These are phyloP conservation scores for Puccinia horiana DNA, from an alignment of 1,284 basidiomycete genomes.

Conservation along the genomic window DNA sequence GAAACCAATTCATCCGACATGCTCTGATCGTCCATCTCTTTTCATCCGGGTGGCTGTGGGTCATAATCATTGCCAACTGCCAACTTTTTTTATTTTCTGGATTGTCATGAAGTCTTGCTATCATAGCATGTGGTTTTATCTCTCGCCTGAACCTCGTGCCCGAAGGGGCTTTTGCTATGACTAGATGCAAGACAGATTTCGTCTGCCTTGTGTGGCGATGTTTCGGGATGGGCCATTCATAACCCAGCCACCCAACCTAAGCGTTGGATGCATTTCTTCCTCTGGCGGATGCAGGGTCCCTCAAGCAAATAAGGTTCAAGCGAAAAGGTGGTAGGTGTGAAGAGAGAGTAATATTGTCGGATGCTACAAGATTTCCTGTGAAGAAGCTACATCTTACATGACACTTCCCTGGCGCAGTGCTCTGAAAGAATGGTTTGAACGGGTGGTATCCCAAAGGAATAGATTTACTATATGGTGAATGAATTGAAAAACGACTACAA, in stretches of 20 bases:
- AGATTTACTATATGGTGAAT: neutral
- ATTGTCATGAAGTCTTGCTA: neutral
- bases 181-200: neutral
- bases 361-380: neutral
- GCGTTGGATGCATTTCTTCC: neutral
- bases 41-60: neutral
- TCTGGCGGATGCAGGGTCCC: neutral
- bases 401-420: neutral
- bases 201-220: neutral
- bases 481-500: neutral
- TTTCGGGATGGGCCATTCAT: neutral
- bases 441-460: neutral
- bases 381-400: neutral
- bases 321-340: neutral
- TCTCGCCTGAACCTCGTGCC: neutral
- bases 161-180: neutral
- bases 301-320: neutral
- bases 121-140: neutral
- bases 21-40: neutral
- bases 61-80: neutral
- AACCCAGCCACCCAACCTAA: neutral
- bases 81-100: neutral
- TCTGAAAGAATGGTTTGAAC: neutral
- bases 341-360: neutral
- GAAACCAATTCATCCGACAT: neutral